Evolutionary conservation across 331 rosid genomes (phyloP), one percentile per base, ranked within the genome.

Genomic region (Erythrophleum ivorense): DNA sequence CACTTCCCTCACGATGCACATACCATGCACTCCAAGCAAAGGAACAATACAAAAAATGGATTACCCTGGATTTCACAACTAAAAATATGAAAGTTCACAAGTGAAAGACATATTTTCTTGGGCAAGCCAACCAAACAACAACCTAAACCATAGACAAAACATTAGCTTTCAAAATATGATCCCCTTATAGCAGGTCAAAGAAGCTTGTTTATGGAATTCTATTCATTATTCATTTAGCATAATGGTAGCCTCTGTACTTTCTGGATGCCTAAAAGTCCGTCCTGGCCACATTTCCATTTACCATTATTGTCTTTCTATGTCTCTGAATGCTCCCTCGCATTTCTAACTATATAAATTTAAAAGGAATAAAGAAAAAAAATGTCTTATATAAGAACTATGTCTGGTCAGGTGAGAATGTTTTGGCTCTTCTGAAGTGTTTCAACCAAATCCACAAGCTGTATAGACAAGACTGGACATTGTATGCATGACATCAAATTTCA

Each of bases 391-490:
- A 43, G 60, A 83, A 72, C 52, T 29, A 71, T 29, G 41, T n/a
- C 49, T 31, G 68, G 41, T 62, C 68, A 31, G 68, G 19, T 33
- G 43, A 58, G 19, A 62, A 63, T 16, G 33, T 46, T 57, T 53
- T n/a, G 55, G 70, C 45, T 81, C 52, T 40, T 84, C 55, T 38
- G 13, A 63, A 62, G 66, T 36, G 59, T 19, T 40, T n/a, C n/a
- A 19, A 69, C 68, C 71, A 71, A 73, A 76, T 55, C 69, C 49
- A 60, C 52, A 82, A 40, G 68, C 5, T 29, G 75, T 19, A 76
- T 21, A 36, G 81, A 65, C 24, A 15, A 68, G 48, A 68, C 29
- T 69, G 18, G 49, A 31, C 54, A 41, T 19, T 59, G 66, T 53
- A 12, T 45, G 77, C 65, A 55, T 38, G 34, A 77, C 36, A 60